phyloP scores from a whole-genome alignment of 1,284 basidiomycete species.

The Trametes hirsuta region DNA sequence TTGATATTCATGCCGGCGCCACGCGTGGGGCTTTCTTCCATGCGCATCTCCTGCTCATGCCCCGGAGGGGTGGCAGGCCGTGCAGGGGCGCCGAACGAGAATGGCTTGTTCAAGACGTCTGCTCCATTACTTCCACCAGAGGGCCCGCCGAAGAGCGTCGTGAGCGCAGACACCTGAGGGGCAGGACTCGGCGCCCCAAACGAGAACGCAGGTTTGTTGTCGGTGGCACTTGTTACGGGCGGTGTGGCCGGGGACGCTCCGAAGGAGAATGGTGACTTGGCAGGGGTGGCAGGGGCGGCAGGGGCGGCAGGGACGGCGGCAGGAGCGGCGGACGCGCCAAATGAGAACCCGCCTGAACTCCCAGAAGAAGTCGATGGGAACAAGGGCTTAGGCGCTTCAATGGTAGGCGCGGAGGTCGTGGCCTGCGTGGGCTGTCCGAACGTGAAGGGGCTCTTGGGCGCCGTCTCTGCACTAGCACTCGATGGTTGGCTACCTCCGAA shows the following conservation, averaged over 20 bases:
- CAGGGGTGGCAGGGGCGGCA: slow-evolving; percentile 22
- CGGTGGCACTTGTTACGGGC: slow-evolving; percentile 21
- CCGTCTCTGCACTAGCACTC: slow-evolving; percentile 19
- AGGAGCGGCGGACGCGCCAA: slow-evolving; percentile 22
- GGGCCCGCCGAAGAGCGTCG: slow-evolving; percentile 22
- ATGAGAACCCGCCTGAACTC: slow-evolving; percentile 26
- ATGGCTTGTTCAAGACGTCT: slow-evolving; percentile 30
- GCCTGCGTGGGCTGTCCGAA: slow-evolving; percentile 26
- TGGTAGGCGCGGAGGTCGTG: slow-evolving; percentile 19
- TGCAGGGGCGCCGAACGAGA: slow-evolving; percentile 30
- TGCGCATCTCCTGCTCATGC: slow-evolving; percentile 35
- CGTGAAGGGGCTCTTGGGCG: slow-evolving; percentile 29
- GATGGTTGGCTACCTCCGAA: slow-evolving; percentile 21
- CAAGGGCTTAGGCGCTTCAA: slow-evolving; percentile 34
- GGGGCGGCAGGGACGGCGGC: slow-evolving; percentile 20
- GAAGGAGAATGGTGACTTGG: slow-evolving; percentile 33
- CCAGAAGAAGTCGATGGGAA: slow-evolving; percentile 28
- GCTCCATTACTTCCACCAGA: slow-evolving; percentile 21
- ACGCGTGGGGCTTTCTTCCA: slow-evolving; percentile 43
- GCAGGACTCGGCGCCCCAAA: slow-evolving; percentile 25
- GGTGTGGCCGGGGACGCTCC: slow-evolving; percentile 26
- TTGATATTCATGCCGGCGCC: slow-evolving; percentile 33
- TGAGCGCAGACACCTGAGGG: slow-evolving; percentile 12
- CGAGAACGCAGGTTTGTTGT: slow-evolving; percentile 28
- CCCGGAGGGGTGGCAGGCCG: slow-evolving; percentile 34